These are phyloP conservation scores for Melastoma candidum DNA, from an alignment of 441 rosid genomes.

Conservation along the genomic window DNA sequence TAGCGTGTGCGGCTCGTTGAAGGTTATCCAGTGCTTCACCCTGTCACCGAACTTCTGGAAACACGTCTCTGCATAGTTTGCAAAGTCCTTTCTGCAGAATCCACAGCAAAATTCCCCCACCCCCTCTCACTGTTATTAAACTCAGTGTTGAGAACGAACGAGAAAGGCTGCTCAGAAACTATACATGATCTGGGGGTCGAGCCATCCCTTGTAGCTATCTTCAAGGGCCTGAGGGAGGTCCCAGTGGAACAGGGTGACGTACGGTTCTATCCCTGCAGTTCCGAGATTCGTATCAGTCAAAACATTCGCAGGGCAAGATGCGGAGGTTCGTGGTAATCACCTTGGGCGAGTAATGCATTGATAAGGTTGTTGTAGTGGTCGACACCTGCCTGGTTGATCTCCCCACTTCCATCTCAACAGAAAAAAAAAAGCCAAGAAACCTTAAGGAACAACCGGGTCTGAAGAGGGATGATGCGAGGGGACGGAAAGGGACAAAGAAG, in stretches of 20 bases:
- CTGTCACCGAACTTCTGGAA: slow-evolving; percentile 64
- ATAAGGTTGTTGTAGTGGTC: slow-evolving; percentile 61
- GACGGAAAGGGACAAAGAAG: too few relatives aligned
- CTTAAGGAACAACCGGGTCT: too few relatives aligned
- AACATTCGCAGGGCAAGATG: not conserved
- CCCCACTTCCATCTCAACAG: slow-evolving; percentile 60
- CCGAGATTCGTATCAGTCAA: not conserved
- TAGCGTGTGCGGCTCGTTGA: slow-evolving; percentile 62
- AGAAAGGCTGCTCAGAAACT: not conserved
- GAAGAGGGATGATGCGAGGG: too few relatives aligned
- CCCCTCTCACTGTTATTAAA: not conserved
- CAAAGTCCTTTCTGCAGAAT: slow-evolving; percentile 44
- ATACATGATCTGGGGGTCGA: slow-evolving; percentile 45
- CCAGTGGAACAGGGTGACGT: slow-evolving; percentile 70
- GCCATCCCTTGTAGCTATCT: slow-evolving; percentile 58
- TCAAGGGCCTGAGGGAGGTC: slow-evolving; percentile 66
- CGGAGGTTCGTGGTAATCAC: slow-evolving; percentile 11
- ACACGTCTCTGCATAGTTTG: slow-evolving; percentile 48
- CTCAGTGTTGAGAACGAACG: not conserved
- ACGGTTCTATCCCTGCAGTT: slow-evolving; percentile 53
- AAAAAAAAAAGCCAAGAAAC: too few relatives aligned
- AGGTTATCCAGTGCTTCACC: slow-evolving; percentile 63
- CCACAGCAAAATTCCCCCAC: too few relatives aligned
- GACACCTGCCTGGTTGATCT: slow-evolving; percentile 66
- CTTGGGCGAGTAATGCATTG: slow-evolving; percentile 50